Evolutionary conservation across 2,329 filamentous ascomycete species (phyloP).

Genomic region (Venturia asperata): DNA sequence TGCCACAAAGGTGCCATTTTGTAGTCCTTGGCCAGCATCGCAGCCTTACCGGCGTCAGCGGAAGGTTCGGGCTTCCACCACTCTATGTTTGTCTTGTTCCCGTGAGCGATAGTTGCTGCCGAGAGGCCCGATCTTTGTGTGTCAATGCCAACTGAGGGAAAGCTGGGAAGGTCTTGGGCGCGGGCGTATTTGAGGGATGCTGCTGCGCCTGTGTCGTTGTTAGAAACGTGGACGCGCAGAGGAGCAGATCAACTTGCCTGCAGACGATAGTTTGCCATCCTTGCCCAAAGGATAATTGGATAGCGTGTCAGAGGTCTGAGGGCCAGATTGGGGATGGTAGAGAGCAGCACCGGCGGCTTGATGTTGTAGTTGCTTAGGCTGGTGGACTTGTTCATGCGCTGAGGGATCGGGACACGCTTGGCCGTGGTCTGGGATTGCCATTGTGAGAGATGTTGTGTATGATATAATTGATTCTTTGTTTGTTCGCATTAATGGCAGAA

Average conservation of each 20-base stretch:
- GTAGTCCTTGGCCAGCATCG: conserved; percentile 53
- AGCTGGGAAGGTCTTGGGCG: conserved; percentile 67
- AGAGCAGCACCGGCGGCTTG: conserved; percentile 56
- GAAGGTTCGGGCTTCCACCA: conserved; percentile 60
- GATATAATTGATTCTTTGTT: not conserved
- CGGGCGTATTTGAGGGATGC: conserved; percentile 63
- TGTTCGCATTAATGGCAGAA: not conserved
- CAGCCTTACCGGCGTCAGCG: conserved; percentile 51
- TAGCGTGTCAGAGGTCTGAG: conserved; percentile 24
- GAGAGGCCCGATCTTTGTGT: conserved; percentile 58
- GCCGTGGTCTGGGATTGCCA: not conserved
- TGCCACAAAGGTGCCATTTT: conserved; percentile 57
- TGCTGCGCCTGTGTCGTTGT: conserved; percentile 41
- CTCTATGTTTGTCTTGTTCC: conserved; percentile 58
- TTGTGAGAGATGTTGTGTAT: not conserved
- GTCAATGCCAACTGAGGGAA: conserved; percentile 57
- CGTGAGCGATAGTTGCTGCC: conserved; percentile 67
- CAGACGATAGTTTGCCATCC: conserved; percentile 51
- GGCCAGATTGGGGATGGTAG: conserved; percentile 41
- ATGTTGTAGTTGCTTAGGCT: conserved; percentile 36
- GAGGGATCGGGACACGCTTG: conserved; percentile 39
- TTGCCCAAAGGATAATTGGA: conserved; percentile 38
- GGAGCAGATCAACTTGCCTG: conserved; percentile 38
- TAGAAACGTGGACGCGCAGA: not conserved
- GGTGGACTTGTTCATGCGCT: conserved; percentile 30